Conservation (phyloP, 768 basidiomycete species). For the Xanthoconium purpureum region DNA sequence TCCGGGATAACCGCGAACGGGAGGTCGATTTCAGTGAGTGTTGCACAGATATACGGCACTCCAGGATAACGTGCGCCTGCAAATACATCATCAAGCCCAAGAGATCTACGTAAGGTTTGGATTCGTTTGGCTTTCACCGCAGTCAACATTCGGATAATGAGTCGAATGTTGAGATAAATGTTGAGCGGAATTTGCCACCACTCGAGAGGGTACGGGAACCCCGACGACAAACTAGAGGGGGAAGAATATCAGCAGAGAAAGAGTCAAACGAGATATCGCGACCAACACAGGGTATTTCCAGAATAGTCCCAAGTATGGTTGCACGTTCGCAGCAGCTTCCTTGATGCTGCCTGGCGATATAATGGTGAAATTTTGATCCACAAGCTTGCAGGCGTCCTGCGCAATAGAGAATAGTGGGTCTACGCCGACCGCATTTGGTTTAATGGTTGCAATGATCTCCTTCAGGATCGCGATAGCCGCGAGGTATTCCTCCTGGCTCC, state of each 20-base stretch:
- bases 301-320: background rate
- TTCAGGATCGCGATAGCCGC: background rate
- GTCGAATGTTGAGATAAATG: conserved; percentile 3
- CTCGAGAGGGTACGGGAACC: conserved; percentile 9
- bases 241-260: background rate
- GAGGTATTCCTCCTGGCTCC: conserved; percentile 7
- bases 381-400: conserved; percentile 1
- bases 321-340: background rate
- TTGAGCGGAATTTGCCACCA: conserved; percentile 16
- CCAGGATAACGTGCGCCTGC: background rate
- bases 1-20: conserved; percentile 2
- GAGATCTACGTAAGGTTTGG: background rate
- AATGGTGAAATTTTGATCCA: background rate
- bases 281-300: conserved; percentile 12
- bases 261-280: background rate
- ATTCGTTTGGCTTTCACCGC: background rate
- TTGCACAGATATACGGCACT: conserved; percentile 1
- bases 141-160: background rate
- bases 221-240: conserved; percentile 3
- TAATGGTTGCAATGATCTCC: background rate
- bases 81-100: background rate
- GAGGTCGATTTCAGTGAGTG: conserved; percentile 1
- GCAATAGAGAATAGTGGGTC: background rate
- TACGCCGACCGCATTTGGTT: background rate
- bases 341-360: conserved; percentile 1